These are phyloP conservation scores for Aspergillus egyptiacus DNA, from an alignment of 495 filamentous ascomycete species.

Conservation along the genomic window DNA sequence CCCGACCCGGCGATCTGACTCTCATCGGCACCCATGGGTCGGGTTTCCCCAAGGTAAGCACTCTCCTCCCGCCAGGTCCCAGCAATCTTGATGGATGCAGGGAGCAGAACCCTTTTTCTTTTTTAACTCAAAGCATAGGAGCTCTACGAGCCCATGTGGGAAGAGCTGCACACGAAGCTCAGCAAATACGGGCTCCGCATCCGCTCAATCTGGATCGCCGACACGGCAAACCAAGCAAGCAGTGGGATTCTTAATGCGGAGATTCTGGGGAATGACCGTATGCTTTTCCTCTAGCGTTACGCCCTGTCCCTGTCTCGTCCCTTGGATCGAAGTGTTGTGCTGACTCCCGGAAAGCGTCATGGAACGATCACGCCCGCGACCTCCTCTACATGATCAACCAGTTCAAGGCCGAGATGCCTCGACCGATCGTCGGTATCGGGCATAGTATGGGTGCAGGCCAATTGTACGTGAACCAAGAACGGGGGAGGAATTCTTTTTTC, in stretches of 20 bases:
- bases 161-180: constrained; percentile 45
- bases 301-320: constrained; percentile 23
- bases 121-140: constrained; percentile 39
- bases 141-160: constrained; percentile 72
- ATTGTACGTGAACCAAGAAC: constrained; percentile 27
- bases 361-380: constrained; percentile 70
- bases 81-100: too few relatives aligned
- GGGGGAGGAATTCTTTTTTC: too few relatives aligned
- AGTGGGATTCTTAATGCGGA: constrained; percentile 38
- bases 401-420: constrained; percentile 65
- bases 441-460: constrained; percentile 69
- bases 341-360: constrained; percentile 25
- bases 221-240: constrained; percentile 58
- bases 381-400: constrained; percentile 69
- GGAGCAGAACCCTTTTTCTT: too few relatives aligned
- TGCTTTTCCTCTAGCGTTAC: neutral
- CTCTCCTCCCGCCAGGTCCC: neutral
- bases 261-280: constrained; percentile 13
- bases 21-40: constrained; percentile 39
- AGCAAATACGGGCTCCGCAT: constrained; percentile 28
- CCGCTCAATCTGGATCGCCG: constrained; percentile 65
- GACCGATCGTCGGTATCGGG: constrained; percentile 55
- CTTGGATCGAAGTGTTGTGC: neutral
- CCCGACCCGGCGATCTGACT: constrained; percentile 51
- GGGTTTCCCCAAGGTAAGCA: constrained; percentile 14